Evolutionary conservation across 257 asterid genomes (phyloP).

Genomic region (Plectranthus barbatus): DNA sequence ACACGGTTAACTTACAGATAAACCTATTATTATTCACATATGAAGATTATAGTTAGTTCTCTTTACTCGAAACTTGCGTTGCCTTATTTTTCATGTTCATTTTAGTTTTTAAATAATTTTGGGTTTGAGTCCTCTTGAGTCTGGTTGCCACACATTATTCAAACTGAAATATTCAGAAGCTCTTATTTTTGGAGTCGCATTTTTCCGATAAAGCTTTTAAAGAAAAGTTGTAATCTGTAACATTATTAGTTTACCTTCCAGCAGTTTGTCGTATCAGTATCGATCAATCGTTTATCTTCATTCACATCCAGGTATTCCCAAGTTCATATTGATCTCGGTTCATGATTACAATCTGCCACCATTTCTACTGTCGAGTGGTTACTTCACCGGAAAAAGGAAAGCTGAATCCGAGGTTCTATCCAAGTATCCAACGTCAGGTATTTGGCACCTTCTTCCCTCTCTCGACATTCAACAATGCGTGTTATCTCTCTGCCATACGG

Average conservation of each 20-base stretch:
- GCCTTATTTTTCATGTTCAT: too few relatives aligned
- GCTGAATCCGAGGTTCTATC: conserved; percentile 96
- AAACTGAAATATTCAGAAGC: not conserved
- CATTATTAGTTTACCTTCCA: not conserved
- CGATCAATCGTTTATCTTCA: not conserved
- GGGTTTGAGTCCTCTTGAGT: not conserved
- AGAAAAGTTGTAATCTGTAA: not conserved
- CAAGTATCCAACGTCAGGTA: conserved; percentile 83
- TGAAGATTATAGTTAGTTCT: not conserved
- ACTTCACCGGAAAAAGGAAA: conserved; percentile 92
- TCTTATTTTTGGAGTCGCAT: too few relatives aligned
- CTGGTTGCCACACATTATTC: not conserved
- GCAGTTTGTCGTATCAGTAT: too few relatives aligned
- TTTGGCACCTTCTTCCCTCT: not conserved
- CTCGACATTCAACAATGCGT: not conserved
- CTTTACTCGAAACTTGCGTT: too few relatives aligned
- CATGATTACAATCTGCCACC: conserved; percentile 95
- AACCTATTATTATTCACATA: not conserved
- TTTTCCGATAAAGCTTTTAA: not conserved
- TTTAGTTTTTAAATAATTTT: too few relatives aligned
- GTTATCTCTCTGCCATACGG: conserved; percentile 1
- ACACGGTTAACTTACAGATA: not conserved
- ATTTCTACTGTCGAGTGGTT: conserved; percentile 64
- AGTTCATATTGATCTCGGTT: conserved; percentile 87
- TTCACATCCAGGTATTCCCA: conserved; percentile 62